Percentiles rank a stretch among this genome's conserved stretches.
Conservation (phyloP, 306 rosid genomes). For the Erythrophleum fordii region DNA sequence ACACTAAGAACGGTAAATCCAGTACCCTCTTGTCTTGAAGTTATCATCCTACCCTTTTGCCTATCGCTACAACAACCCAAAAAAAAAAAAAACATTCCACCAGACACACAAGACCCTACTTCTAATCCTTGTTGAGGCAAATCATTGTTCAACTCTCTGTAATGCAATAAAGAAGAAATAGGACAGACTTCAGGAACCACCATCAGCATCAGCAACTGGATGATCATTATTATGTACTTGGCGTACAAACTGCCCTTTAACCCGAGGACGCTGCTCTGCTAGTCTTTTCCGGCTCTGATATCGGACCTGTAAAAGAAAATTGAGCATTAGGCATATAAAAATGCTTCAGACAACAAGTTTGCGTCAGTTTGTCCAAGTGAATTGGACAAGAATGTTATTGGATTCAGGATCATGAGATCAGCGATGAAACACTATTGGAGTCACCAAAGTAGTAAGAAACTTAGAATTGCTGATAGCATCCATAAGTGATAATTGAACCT, state of each 20-base stretch:
- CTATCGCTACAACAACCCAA: conserved; percentile 32
- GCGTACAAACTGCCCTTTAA: conserved; percentile 76
- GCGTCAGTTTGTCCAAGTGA: not conserved
- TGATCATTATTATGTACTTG: conserved; percentile 41
- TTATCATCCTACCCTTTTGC: conserved; percentile 32
- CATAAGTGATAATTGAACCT: not conserved
- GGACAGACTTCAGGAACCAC: conserved; percentile 41
- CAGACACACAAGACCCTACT: conserved; percentile 31
- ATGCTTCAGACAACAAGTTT: conserved; percentile 1
- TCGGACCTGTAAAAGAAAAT: conserved; percentile 55
- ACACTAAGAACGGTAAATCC: conserved; percentile 24
- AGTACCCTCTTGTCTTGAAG: conserved; percentile 18
- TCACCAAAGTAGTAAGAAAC: not conserved
- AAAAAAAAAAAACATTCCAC: not conserved
- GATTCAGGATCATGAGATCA: conserved; percentile 2
- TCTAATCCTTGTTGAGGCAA: conserved; percentile 25
- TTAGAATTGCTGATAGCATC: not conserved
- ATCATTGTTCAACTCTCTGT: conserved; percentile 1
- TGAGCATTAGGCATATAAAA: conserved; percentile 18
- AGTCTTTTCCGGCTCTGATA: conserved; percentile 65
- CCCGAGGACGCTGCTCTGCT: conserved; percentile 77
- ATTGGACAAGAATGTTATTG: conserved; percentile 11
- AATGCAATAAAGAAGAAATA: conserved; percentile 15
- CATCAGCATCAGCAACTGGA: conserved; percentile 39
- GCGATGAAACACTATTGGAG: conserved; percentile 1